A percentile compares a stretch with the other conserved stretches of the same genome.
These are phyloP conservation scores for Thuidium tamariscinum DNA, from an alignment of 225 moss, liverwort and hornwort genomes.

Conservation along the genomic window DNA sequence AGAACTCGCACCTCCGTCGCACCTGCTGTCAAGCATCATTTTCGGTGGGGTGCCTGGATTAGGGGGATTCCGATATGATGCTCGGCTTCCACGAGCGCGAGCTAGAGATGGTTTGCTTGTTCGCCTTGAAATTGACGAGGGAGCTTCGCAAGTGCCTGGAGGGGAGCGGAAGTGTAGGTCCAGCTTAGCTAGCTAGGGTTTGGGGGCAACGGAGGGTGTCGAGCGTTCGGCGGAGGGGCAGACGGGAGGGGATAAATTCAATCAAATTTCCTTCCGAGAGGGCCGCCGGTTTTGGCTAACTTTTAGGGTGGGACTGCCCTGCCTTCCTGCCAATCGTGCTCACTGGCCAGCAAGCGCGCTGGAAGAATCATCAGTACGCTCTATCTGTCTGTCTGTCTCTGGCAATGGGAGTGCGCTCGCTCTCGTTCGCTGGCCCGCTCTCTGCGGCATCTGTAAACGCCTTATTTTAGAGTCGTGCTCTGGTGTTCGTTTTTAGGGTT, in stretches of 20 bases:
- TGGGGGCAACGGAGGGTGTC: not conserved
- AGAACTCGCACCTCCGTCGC: not conserved
- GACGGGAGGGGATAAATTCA: not conserved
- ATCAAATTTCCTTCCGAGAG: not conserved
- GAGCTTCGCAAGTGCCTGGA: not conserved
- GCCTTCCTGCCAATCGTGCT: not conserved
- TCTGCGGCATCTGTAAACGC: not conserved
- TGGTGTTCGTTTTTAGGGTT: not conserved
- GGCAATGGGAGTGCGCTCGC: not conserved
- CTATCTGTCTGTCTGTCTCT: not conserved
- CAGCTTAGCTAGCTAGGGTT: not conserved
- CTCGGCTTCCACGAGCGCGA: too few species aligned
- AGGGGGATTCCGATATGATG: not conserved
- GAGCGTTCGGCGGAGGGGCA: not conserved
- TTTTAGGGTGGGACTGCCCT: too few species aligned
- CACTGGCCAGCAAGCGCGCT: not conserved
- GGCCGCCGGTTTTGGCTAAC: too few species aligned
- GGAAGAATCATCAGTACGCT: too few species aligned
- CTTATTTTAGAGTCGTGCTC: not conserved
- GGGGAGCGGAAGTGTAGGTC: not conserved
- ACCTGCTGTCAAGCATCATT: not conserved
- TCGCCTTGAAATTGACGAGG: not conserved
- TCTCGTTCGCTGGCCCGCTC: not conserved
- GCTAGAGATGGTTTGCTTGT: not conserved
- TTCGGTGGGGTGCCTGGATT: not conserved